Base-by-base conservation (phyloP, 495 filamentous ascomycete genomes). In the Penicillium fimorum region DNA sequence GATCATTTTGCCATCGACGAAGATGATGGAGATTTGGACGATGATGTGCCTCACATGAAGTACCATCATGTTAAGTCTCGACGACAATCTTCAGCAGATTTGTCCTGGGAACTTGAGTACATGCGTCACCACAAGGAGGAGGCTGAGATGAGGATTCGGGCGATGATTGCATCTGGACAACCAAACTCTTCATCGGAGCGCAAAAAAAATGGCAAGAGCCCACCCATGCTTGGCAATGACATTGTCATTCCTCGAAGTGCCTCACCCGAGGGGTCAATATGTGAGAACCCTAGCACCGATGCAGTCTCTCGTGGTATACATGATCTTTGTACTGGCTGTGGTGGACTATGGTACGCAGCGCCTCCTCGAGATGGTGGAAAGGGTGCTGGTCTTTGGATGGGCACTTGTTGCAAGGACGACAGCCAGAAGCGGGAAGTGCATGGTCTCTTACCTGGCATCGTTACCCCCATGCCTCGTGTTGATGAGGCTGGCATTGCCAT, bases 171-270 rank as follows among this genome's bases (percentile, higher is more conserved):
- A 49, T 61, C 57, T 17, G 47, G 56, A 32, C 62, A 70, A 25
- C 59, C 52, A 17, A 52, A 49, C 13, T 62, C 61, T 24, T 49
- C 60, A 18, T 63, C 78, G 40, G 69, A 69, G 48, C 70, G 66
- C 55, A 82, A 79, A 80, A 84, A 71, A 12, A 73, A 73, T 42
- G 76, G 74, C 11, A 78, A 78, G 6, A 83, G 77, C 56, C 92
- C 92, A 17, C 92, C 92, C 3, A 93, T 96, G 90, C 82, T 95
- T 7, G 92, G 92, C 41, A 59, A 71, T 24, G 87, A 93, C 52
- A 77, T 96, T 49, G 74, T 77, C 20, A 90, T 96, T 62, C 87
- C 89, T 4, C 81, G 82, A 59, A 94, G 89, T 66, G 73, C 78
- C 0, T 94, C 91, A 11, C 92, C 92, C 0, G 84, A 89, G 60